Evolutionary conservation across 192 early-diverging fungal species (phyloP).

Genomic region (Backusella macrospora): DNA sequence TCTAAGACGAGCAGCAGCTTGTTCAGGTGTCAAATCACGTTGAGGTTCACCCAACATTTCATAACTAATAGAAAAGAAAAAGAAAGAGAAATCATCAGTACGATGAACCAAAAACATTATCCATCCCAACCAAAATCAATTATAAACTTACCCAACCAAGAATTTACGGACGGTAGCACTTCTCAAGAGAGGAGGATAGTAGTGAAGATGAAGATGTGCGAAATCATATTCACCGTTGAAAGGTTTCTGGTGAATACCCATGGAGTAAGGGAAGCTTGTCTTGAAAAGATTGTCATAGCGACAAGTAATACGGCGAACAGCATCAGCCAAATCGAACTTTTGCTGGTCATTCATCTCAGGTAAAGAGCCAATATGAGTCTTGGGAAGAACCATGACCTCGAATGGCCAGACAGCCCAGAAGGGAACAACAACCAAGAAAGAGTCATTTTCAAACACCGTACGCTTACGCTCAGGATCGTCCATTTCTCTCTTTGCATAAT

Average conservation of each 20-base stretch:
- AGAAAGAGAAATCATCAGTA: not conserved
- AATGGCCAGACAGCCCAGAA: constrained; percentile 99
- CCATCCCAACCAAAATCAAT: not conserved
- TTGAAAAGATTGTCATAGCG: constrained; percentile 93
- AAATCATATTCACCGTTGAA: constrained; percentile 56
- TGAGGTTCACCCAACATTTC: constrained; percentile 94
- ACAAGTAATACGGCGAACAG: constrained; percentile 73
- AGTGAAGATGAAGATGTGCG: constrained; percentile 89
- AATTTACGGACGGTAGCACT: constrained; percentile 93
- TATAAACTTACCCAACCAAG: constrained; percentile 77
- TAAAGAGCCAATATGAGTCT: constrained; percentile 62
- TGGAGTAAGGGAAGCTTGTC: constrained; percentile 93
- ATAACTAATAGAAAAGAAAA: constrained; percentile 54
- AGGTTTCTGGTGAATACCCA: constrained; percentile 93
- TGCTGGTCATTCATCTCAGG: constrained; percentile 54
- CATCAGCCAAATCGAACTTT: constrained; percentile 70
- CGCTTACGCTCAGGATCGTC: constrained; percentile 51
- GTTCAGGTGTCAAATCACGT: constrained; percentile 93
- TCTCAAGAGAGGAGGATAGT: constrained; percentile 92
- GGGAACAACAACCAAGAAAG: constrained; percentile 84
- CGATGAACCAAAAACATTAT: too few relatives aligned
- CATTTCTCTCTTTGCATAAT: constrained; percentile 70
- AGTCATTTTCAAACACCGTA: constrained; percentile 77
- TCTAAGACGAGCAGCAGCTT: constrained; percentile 77
- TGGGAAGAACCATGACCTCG: constrained; percentile 84